Evolutionary conservation across 169 alveolate species (phyloP).

Genomic region (Eimeria brunetti): DNA sequence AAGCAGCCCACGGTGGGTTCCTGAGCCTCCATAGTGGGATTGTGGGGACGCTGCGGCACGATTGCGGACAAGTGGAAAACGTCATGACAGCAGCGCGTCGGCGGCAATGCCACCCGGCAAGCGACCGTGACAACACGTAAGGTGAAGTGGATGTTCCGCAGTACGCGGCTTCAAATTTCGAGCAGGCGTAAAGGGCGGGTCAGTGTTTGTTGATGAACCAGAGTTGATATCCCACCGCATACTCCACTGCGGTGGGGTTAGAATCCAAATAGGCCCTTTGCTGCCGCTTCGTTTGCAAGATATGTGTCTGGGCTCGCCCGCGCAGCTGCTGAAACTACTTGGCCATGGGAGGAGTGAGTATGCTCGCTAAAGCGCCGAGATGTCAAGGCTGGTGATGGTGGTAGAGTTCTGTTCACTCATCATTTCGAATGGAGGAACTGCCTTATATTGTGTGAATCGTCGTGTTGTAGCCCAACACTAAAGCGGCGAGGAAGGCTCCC

Average conservation of each 20-base stretch:
- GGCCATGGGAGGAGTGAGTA: too few species aligned
- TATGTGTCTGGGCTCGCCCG: too few species aligned
- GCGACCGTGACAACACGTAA: neutral
- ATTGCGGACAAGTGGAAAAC: neutral
- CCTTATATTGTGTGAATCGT: too few species aligned
- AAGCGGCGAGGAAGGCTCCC: too few species aligned
- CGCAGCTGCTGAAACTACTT: too few species aligned
- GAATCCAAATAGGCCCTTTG: too few species aligned
- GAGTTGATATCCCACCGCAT: neutral
- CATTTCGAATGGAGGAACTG: too few species aligned
- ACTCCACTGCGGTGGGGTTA: neutral
- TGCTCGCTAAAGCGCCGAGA: too few species aligned
- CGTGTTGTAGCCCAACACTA: too few species aligned
- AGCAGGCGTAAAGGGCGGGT: neutral
- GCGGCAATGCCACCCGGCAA: conserved; percentile 92
- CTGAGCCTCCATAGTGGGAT: neutral
- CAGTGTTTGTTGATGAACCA: neutral
- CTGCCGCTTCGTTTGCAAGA: too few species aligned
- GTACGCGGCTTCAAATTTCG: neutral
- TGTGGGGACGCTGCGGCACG: neutral
- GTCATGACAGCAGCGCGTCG: neutral
- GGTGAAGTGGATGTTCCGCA: neutral
- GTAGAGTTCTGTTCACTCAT: too few species aligned
- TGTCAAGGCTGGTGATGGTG: too few species aligned
- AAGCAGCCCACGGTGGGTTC: neutral